A percentile compares a stretch with the other conserved stretches of the same genome.
Evolutionary conservation across 768 basidiomycete genomes (phyloP).

Genomic region (Chiua virens): DNA sequence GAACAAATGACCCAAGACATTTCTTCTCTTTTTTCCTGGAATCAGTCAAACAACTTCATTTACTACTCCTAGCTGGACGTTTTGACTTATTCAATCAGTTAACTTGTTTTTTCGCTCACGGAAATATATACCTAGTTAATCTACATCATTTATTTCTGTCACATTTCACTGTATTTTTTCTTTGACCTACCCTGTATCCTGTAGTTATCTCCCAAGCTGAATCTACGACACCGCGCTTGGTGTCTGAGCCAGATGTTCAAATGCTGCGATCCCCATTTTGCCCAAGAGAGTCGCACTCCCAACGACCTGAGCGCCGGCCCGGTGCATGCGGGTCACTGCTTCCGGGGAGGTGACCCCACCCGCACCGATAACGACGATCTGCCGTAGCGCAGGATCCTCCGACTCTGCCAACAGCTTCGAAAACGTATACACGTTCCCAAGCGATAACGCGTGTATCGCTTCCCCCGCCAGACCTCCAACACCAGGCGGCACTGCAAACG

Average conservation of each 20-base stretch:
- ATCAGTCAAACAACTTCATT: conserved; percentile 19
- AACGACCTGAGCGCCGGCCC: conserved; percentile 71
- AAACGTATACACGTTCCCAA: conserved; percentile 77
- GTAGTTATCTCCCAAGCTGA: not conserved
- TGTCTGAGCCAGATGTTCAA: conserved; percentile 39
- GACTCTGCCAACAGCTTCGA: conserved; percentile 47
- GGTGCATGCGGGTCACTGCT: conserved; percentile 66
- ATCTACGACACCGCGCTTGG: conserved; percentile 5
- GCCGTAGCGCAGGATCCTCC: conserved; percentile 39
- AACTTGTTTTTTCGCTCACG: conserved; percentile 1
- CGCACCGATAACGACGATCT: conserved; percentile 71
- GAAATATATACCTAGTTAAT: conserved; percentile 19
- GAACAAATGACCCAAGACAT: conserved; percentile 15
- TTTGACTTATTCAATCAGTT: conserved; percentile 31
- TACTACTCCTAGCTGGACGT: conserved; percentile 18
- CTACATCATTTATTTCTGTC: conserved; percentile 1
- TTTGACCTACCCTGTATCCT: conserved; percentile 13
- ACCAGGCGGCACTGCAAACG: conserved; percentile 62
- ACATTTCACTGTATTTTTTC: conserved; percentile 23
- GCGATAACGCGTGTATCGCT: conserved; percentile 67
- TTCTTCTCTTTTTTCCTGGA: conserved; percentile 25
- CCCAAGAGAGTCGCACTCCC: conserved; percentile 62
- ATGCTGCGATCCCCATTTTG: conserved; percentile 52
- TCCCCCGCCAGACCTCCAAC: conserved; percentile 80
- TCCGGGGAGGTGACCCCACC: conserved; percentile 72